Conservation (phyloP, 73 alveolate genomes). For the Paramecium pentaurelia region DNA sequence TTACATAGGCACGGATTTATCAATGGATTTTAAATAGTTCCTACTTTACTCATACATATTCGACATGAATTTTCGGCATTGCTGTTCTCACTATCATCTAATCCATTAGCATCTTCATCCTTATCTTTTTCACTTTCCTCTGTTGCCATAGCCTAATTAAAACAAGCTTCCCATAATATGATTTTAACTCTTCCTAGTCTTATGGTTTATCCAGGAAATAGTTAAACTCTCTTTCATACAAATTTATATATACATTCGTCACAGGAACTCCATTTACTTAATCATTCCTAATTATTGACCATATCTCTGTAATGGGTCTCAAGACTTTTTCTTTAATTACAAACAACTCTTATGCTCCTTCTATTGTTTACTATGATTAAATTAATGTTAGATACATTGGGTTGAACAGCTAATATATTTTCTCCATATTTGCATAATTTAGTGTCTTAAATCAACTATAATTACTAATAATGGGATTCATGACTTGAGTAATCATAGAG, state of each 20-base stretch:
- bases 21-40: neutral
- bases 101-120: neutral
- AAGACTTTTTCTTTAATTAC: neutral
- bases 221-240: neutral
- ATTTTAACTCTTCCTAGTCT: slow-evolving; percentile 41
- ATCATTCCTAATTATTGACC: neutral
- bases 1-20: slow-evolving; percentile 34
- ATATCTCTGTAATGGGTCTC: neutral
- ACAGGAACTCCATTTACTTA: neutral
- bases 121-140: slow-evolving; percentile 23
- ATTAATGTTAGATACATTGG: neutral
- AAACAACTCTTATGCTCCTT: slow-evolving; percentile 26
- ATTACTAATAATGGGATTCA: neutral
- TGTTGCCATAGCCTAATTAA: slow-evolving; percentile 7
- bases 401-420: neutral
- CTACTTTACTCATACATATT: slow-evolving; percentile 45
- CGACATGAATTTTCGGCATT: neutral
- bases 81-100: neutral
- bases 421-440: slow-evolving; percentile 20
- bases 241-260: neutral
- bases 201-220: slow-evolving; percentile 1
- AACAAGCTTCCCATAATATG: slow-evolving; percentile 19
- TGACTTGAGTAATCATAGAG: neutral
- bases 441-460: neutral
- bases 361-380: neutral